Conservation (phyloP, 495 filamentous ascomycete genomes). For the Daldinia caldariorum region DNA sequence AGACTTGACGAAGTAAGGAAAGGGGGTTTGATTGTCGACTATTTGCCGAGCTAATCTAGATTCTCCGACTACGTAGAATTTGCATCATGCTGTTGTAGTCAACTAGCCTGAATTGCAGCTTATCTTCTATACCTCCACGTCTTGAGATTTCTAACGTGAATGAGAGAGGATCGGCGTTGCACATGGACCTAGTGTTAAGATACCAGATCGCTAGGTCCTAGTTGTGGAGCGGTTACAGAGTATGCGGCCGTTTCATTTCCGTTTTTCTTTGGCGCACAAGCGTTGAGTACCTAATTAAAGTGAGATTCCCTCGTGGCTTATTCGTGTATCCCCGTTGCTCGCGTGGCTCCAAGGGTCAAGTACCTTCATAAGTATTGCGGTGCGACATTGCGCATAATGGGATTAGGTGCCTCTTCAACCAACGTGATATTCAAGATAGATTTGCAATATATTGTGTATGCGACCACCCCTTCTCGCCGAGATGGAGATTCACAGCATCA, state of each 20-base stretch:
- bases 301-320: conserved; percentile 36
- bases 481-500: neutral
- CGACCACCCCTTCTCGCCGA: neutral
- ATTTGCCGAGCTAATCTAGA: conserved; percentile 21
- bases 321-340: conserved; percentile 37
- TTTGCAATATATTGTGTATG: neutral
- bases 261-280: conserved; percentile 13
- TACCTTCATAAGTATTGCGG: conserved; percentile 19
- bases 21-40: conserved; percentile 1
- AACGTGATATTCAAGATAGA: neutral
- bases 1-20: neutral
- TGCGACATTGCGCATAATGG: conserved; percentile 2
- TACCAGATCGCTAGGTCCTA: conserved; percentile 18
- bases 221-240: conserved; percentile 21
- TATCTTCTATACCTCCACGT: neutral
- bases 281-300: conserved; percentile 21
- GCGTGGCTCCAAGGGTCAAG: conserved; percentile 24
- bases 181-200: conserved; percentile 20
- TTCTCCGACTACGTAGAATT: conserved; percentile 21
- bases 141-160: conserved; percentile 8
- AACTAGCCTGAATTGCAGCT: conserved; percentile 27
- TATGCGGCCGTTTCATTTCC: conserved; percentile 34
- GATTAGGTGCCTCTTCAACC: neutral
- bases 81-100: conserved; percentile 19
- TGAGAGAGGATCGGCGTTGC: conserved; percentile 32